These are phyloP conservation scores for Ophiostoma tasmaniense DNA, from an alignment of 2,329 filamentous ascomycete species.

Conservation along the genomic window DNA sequence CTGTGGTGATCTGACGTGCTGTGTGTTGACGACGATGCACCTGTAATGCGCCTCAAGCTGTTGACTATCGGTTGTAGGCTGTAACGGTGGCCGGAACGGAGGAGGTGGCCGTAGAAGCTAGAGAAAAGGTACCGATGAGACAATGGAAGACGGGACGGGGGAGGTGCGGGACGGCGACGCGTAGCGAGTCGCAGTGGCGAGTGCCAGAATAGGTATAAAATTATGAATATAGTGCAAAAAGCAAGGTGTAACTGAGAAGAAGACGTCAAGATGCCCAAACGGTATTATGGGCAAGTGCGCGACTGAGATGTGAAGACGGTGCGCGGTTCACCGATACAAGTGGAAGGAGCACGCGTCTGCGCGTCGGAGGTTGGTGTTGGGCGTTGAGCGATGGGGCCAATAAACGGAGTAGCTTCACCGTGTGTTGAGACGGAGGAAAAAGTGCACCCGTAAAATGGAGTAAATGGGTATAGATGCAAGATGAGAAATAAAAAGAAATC, in stretches of 20 bases:
- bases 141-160: not conserved
- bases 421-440: not conserved
- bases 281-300: not conserved
- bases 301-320: not conserved
- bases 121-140: constrained; percentile 2
- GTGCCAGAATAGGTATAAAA: not conserved
- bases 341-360: not conserved
- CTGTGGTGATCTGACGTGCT: not conserved
- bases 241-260: not conserved
- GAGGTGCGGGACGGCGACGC: not conserved
- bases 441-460: not conserved
- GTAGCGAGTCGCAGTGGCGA: not conserved
- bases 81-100: not conserved
- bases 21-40: not conserved
- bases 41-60: not conserved
- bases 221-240: not conserved
- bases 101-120: not conserved
- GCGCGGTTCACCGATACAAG: not conserved
- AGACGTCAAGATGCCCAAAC: not conserved
- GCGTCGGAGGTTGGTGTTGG: not conserved
- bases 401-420: not conserved
- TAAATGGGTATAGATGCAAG: not conserved
- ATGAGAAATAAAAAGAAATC: not conserved
- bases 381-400: not conserved
- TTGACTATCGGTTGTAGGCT: not conserved